Conservation (phyloP, 148 eudicot genomes). For the Pouteria glomerata region DNA sequence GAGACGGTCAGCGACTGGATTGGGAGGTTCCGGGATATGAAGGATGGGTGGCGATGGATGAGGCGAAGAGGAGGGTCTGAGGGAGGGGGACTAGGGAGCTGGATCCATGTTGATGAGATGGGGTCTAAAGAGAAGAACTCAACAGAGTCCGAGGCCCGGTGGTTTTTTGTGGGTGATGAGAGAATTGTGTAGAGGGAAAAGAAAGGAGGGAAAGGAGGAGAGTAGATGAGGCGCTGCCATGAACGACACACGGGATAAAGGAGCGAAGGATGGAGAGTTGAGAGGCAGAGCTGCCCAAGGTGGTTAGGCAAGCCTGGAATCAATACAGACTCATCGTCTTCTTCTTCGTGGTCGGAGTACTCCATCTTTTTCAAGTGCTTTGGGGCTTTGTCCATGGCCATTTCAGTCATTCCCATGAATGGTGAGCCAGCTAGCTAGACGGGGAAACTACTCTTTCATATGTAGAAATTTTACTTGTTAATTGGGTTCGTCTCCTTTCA, state of each 20-base stretch:
- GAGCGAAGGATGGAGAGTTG: slow-evolving; percentile 26
- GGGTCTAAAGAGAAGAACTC: slow-evolving; percentile 32
- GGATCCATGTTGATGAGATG: slow-evolving; percentile 26
- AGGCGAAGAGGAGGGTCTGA: slow-evolving; percentile 21
- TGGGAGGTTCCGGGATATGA: slow-evolving; percentile 35
- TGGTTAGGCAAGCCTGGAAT: slow-evolving; percentile 50
- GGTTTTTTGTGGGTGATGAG: slow-evolving; percentile 6
- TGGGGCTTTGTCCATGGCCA: slow-evolving; percentile 1
- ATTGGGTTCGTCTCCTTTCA: slow-evolving; percentile 2
- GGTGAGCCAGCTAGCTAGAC: no score
- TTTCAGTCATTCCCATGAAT: no score
- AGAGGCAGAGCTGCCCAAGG: slow-evolving; percentile 33
- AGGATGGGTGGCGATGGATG: slow-evolving; percentile 34
- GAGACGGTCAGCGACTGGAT: slow-evolving; percentile 32
- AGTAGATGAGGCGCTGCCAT: slow-evolving; percentile 41
- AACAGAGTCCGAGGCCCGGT: neutral
- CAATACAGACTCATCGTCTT: slow-evolving; percentile 13
- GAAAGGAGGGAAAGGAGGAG: slow-evolving; percentile 44
- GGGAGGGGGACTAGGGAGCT: slow-evolving; percentile 33
- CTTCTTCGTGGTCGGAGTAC: neutral
- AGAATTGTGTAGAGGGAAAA: slow-evolving; percentile 32
- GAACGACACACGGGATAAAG: slow-evolving; percentile 30
- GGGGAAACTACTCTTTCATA: neutral
- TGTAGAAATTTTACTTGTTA: no score
- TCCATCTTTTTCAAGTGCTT: neutral